Percentiles rank a stretch among this genome's conserved stretches.
phyloP scores from a whole-genome alignment of 768 basidiomycete species.

The Pisolithus marmoratus region DNA sequence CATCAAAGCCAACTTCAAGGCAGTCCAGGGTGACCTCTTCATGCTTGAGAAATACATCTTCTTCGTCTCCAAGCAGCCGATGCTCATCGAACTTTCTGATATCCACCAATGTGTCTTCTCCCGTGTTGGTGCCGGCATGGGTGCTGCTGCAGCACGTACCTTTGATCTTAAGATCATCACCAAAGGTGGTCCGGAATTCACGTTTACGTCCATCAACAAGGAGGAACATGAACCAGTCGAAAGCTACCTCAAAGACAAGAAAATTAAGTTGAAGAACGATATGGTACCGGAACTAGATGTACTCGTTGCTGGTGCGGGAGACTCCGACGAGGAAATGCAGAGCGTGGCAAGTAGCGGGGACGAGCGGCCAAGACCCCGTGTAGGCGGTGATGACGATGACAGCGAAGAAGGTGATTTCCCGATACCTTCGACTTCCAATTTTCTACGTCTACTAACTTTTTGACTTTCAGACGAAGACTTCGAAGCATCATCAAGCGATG shows the following conservation, averaged over 20 bases:
- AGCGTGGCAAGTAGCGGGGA: conserved; percentile 70
- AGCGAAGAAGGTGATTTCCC: conserved; percentile 59
- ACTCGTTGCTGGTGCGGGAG: conserved; percentile 55
- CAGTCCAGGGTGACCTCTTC: conserved; percentile 94
- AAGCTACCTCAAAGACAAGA: conserved; percentile 82
- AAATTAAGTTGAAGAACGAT: conserved; percentile 92
- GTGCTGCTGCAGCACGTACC: conserved; percentile 78
- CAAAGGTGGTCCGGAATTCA: conserved; percentile 78
- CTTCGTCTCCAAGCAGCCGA: conserved; percentile 95
- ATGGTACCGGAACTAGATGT: conserved; percentile 85
- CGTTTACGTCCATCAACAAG: conserved; percentile 91
- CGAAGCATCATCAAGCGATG: conserved; percentile 76
- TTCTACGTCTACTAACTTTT: conserved; percentile 3
- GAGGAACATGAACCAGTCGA: conserved; percentile 90
- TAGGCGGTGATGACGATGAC: conserved; percentile 60
- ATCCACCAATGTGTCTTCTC: conserved; percentile 91
- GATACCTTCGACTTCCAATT: background rate
- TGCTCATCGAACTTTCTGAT: conserved; percentile 83
- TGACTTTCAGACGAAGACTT: conserved; percentile 76
- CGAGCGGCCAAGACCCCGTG: conserved; percentile 47
- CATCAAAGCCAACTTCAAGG: conserved; percentile 98
- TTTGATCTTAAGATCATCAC: conserved; percentile 91
- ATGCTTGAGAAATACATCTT: conserved; percentile 97
- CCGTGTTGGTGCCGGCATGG: conserved; percentile 83
- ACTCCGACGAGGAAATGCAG: conserved; percentile 80